Evolutionary conservation across 2,329 filamentous ascomycete genomes (phyloP), one percentile per base, ranked within the genome.

Genomic region (Aspergillus carbonarius): DNA sequence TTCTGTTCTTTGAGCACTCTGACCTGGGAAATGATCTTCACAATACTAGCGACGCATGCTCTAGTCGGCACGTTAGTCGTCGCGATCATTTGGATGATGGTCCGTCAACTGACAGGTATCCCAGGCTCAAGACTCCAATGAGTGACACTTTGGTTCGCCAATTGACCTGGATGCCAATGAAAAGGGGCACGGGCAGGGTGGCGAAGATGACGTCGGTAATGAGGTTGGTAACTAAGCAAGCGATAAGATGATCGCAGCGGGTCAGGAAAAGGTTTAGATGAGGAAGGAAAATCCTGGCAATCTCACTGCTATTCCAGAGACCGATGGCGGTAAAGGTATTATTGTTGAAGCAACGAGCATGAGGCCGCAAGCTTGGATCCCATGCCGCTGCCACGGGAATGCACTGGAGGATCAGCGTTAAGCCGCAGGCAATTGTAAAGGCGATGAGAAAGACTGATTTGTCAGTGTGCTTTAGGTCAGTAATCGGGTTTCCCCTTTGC

Each of bases 321-420:
- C 54, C 58, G 18, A 58, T 55, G 10, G 66, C 82, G 80, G 65
- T 78, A 76, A n/a, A 83, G 0, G 74, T 76, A 2, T 55, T 59
- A 32, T 68, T 66, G 10, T 71, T 74, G 62, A 77, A 81, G 64
- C 81, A 83, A n/a, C 72, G 74, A 0, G 78, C 77, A 18, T 61
- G 68, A 6, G 72, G 68, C n/a, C 69, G 69, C 1, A 77, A 56
- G 1, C 61, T 59, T 8, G 67, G 62, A 57, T 81, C 71, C 81
- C 81, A 83, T 0, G 72, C 71, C 8, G 80, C 79, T 12, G 65
- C 52, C 5, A 82, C 70, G 0, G 81, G 80, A 18, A 74, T 55
- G 59, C 82, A 83, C 54, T 79, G 74, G 63, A 82, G 81, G 15
- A 82, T 74, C 42, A 83, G 65, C 2, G 80, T 81, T n/a, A 75